Evolutionary conservation across 1,284 basidiomycete species (phyloP).

Genomic region (Coniferiporia weirii): DNA sequence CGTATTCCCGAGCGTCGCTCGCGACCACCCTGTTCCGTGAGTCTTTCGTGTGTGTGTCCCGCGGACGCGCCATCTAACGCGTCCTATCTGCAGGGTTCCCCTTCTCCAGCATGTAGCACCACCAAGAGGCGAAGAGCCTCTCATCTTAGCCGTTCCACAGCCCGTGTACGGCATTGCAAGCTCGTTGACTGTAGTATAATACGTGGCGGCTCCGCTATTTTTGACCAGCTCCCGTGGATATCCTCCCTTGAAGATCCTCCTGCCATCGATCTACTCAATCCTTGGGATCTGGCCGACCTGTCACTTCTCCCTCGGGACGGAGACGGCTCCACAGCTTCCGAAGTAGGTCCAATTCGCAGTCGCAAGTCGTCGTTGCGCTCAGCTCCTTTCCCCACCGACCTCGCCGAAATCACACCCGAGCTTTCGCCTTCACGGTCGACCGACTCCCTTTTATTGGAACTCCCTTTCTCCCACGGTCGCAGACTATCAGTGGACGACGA

Average conservation of each 20-base stretch:
- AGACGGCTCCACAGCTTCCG: constrained; percentile 19
- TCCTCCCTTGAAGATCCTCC: constrained; percentile 43
- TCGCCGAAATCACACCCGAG: constrained; percentile 20
- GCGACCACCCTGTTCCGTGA: constrained; percentile 13
- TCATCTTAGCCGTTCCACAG: constrained; percentile 22
- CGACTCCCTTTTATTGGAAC: constrained; percentile 17
- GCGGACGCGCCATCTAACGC: not conserved
- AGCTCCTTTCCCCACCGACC: constrained; percentile 36
- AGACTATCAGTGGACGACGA: constrained; percentile 12
- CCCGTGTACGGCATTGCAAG: constrained; percentile 34
- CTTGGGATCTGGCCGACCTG: constrained; percentile 54
- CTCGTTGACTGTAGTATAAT: constrained; percentile 30
- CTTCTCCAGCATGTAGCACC: constrained; percentile 5
- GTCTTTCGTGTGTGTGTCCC: constrained; percentile 17
- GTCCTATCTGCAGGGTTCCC: constrained; percentile 2
- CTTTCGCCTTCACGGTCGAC: constrained; percentile 21
- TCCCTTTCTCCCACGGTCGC: constrained; percentile 10
- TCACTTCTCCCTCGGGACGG: constrained; percentile 33
- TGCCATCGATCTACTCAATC: constrained; percentile 27
- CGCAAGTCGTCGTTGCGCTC: constrained; percentile 46
- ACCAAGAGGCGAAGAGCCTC: constrained; percentile 10
- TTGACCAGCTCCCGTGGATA: constrained; percentile 61
- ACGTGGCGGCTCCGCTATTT: constrained; percentile 32
- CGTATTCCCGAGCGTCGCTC: constrained; percentile 15
- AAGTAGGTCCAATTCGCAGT: constrained; percentile 49